phyloP scores from a whole-genome alignment of 225 moss, liverwort and hornwort species.

The Straminergon stramineum region DNA sequence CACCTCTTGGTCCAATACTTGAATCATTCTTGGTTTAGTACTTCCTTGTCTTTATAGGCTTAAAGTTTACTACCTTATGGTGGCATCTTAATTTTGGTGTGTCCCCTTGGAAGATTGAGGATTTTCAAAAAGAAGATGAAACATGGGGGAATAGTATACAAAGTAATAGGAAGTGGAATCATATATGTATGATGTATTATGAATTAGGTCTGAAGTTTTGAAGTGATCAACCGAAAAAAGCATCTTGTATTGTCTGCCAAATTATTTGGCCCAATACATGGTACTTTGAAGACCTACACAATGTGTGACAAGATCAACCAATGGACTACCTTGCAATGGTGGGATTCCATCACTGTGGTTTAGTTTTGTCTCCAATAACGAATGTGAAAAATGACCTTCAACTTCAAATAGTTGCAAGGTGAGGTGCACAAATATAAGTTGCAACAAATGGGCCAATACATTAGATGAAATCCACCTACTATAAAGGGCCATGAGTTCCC shows the following conservation, averaged over 20 bases:
- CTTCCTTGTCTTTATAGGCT: accelerated
- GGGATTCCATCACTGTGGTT: accelerated
- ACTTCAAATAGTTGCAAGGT: neutral
- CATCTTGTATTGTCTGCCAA: too few relatives aligned
- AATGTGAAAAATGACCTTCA: neutral
- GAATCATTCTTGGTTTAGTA: neutral
- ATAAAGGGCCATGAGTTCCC: too few relatives aligned
- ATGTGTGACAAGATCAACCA: neutral
- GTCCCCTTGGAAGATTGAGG: accelerated
- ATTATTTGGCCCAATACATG: accelerated
- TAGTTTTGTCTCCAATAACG: neutral
- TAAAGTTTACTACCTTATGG: neutral
- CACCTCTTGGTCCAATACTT: neutral
- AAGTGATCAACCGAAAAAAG: too few relatives aligned
- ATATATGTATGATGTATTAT: too few relatives aligned
- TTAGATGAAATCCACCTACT: too few relatives aligned
- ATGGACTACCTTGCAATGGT: neutral
- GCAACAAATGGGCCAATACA: too few relatives aligned
- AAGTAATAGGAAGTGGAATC: too few relatives aligned
- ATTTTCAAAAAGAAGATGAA: too few relatives aligned
- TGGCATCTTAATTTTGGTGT: neutral
- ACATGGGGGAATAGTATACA: too few relatives aligned
- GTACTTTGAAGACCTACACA: too few relatives aligned
- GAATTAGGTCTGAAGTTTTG: too few relatives aligned
- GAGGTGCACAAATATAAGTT: too few relatives aligned